Percentiles rank a stretch among this genome's conserved stretches.
Evolutionary conservation across 352 stramenopile species (phyloP).

Genomic region (Pythium coloratum): DNA sequence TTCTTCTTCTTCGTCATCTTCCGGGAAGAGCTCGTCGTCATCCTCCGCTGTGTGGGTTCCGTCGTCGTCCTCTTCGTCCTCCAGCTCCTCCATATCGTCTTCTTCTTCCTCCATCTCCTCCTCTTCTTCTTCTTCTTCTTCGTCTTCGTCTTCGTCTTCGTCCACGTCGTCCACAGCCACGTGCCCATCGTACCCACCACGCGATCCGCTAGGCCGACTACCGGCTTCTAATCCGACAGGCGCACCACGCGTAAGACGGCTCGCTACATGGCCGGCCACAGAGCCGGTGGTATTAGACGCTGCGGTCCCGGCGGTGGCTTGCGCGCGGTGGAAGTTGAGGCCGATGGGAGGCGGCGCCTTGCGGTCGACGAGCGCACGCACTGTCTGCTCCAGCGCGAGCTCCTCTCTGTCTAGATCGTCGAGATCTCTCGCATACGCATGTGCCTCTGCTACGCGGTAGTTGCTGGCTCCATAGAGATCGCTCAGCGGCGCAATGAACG

Average conservation of each 20-base stretch:
- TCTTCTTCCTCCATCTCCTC: conserved; percentile 30
- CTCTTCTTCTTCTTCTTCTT: conserved; percentile 27
- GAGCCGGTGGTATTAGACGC: not conserved
- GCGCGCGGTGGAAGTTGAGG: conserved; percentile 52
- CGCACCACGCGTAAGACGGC: conserved; percentile 4
- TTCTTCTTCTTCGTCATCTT: conserved; percentile 31
- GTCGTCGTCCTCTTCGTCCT: conserved; percentile 41
- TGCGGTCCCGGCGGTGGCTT: not conserved
- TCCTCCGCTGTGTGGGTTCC: conserved; percentile 35
- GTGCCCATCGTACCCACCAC: conserved; percentile 14
- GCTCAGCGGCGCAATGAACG: conserved; percentile 42
- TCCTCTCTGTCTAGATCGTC: conserved; percentile 64
- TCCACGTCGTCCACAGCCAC: conserved; percentile 8
- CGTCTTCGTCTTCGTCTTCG: conserved; percentile 11
- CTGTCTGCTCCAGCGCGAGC: conserved; percentile 45
- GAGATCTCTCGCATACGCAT: conserved; percentile 45
- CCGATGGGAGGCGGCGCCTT: conserved; percentile 52
- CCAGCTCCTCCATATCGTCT: conserved; percentile 33
- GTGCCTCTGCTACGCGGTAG: conserved; percentile 45
- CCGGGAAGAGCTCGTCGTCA: conserved; percentile 36
- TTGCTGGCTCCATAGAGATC: conserved; percentile 64
- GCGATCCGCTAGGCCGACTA: conserved; percentile 11
- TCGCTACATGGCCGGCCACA: conserved; percentile 9
- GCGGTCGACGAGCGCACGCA: conserved; percentile 54
- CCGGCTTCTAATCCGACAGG: conserved; percentile 8